phyloP scores from a whole-genome alignment of 106 monocot genomes.

The Triglochin maritima region DNA sequence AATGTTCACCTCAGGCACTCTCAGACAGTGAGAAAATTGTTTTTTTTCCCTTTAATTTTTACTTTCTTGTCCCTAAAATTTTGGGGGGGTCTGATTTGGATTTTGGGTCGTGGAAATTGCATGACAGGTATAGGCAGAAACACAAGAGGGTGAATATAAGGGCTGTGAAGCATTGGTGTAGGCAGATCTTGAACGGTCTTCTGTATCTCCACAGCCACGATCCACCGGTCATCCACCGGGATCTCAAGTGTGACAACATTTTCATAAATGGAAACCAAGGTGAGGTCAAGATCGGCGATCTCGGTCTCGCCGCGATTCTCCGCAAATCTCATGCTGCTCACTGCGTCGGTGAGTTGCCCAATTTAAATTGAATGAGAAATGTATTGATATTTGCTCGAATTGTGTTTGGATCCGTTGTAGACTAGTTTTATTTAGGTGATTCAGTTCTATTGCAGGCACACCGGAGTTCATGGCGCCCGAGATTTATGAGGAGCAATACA shows the following conservation, averaged over 20 bases:
- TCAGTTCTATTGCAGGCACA: slow-evolving; percentile 36
- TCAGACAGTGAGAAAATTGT: slow-evolving; percentile 53
- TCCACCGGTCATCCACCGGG: slow-evolving; percentile 88
- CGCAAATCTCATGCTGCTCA: slow-evolving; percentile 75
- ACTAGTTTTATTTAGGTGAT: neutral
- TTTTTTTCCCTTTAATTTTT: neutral
- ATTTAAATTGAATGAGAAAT: neutral
- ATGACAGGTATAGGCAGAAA: slow-evolving; percentile 73
- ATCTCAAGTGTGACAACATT: slow-evolving; percentile 97
- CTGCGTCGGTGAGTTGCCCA: slow-evolving; percentile 52
- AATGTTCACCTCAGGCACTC: slow-evolving; percentile 94
- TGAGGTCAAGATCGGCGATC: slow-evolving; percentile 96
- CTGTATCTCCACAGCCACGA: slow-evolving; percentile 85
- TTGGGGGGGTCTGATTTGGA: neutral
- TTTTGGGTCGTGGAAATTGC: neutral
- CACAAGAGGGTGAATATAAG: slow-evolving; percentile 67
- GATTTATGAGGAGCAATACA: slow-evolving; percentile 91
- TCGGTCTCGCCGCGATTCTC: slow-evolving; percentile 90
- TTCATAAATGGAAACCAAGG: slow-evolving; percentile 98
- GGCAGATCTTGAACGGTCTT: slow-evolving; percentile 81
- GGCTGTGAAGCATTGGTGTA: slow-evolving; percentile 96
- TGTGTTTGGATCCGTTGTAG: neutral
- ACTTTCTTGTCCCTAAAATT: neutral
- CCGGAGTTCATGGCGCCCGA: slow-evolving; percentile 99
- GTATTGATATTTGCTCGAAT: too few species aligned